Conservation (phyloP, 192 early-diverging fungal genomes). For the Helicostylum pulchrum region DNA sequence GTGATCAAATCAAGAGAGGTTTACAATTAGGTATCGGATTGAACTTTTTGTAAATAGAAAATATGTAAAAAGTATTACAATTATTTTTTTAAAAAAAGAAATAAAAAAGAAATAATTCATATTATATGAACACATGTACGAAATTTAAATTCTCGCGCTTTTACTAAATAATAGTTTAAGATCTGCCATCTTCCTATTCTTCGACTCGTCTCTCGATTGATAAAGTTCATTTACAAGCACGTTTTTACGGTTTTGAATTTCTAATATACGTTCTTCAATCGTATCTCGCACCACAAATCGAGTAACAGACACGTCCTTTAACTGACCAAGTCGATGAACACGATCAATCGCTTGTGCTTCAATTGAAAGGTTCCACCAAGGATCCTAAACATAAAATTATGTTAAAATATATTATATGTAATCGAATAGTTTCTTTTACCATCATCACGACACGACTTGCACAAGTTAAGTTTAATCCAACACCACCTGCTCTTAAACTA, state of each 20-base stretch:
- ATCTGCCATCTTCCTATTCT: slow-evolving; percentile 44
- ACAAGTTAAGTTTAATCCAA: slow-evolving; percentile 72
- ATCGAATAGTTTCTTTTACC: slow-evolving; percentile 37
- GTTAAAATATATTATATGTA: slow-evolving; percentile 26
- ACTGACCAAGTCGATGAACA: slow-evolving; percentile 80
- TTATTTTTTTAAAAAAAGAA: too few relatives aligned
- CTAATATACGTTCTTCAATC: slow-evolving; percentile 55
- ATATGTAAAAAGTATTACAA: background rate
- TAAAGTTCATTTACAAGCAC: slow-evolving; percentile 48
- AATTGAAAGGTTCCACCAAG: slow-evolving; percentile 77
- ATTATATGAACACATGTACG: background rate
- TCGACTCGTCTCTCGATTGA: slow-evolving; percentile 43
- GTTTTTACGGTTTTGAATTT: slow-evolving; percentile 50
- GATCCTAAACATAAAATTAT: slow-evolving; percentile 42
- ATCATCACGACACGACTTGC: slow-evolving; percentile 68
- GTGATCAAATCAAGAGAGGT: slow-evolving; percentile 71
- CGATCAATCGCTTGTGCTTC: slow-evolving; percentile 83
- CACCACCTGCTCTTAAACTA: slow-evolving; percentile 72
- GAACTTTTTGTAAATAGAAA: slow-evolving; percentile 61
- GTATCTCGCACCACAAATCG: slow-evolving; percentile 38
- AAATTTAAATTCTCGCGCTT: background rate
- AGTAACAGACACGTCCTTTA: slow-evolving; percentile 38
- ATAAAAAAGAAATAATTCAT: background rate
- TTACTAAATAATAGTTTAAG: slow-evolving; percentile 44
- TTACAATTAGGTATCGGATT: slow-evolving; percentile 87